Base-by-base conservation (phyloP, 2,329 filamentous ascomycete genomes). In the Teratosphaeria zuluensis region DNA sequence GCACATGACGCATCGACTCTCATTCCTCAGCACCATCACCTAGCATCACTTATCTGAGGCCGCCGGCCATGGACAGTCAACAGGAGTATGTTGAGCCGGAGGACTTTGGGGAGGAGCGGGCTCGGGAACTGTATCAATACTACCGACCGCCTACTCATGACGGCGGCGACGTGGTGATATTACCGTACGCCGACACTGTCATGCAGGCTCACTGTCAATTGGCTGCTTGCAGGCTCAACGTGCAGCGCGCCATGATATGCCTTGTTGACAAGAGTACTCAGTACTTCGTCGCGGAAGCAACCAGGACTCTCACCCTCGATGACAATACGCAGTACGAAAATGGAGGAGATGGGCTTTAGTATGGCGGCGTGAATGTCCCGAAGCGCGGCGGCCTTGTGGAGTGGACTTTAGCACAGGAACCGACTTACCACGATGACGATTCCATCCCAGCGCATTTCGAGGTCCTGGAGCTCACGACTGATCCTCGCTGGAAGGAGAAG, bases 381-480 rank as follows among this genome's bases (percentile, higher is more conserved):
- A 84, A 86, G 0, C 84, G 83, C 1, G 81, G 87, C 54, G 77
- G 79, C 32, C 83, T 82, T 2, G 78, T 78, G 0, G 80, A 78
- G 48, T 77, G 80, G 53, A 79, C 81, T 62, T 78, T 58, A 80
- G 61, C 57, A n/a, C 65, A 60, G 31, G 56, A 56, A 21, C 66
- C 42, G 42, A 59, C 12, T 32, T 58, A 42, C 16, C 57, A 61
- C 3, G 64, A 67, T 21, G 68, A 68, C 9, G 66, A 62, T 32
- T 54, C 62, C 6, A 53, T 72, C 21, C 69, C 71, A 6, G 68
- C 70, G 14, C 76, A 67, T 53, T 70, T 70, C 56, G 72, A 74
- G 51, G 66, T 72, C 14, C 64, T 68, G 46, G 68, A 73, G 48
- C 62, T 72, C 53, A 59, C 64, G 21, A 59, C 65, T 24, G 68